Evolutionary conservation across 306 rosid genomes (phyloP), one percentile per base, ranked within the genome.

Genomic region (Calophaca sinica): DNA sequence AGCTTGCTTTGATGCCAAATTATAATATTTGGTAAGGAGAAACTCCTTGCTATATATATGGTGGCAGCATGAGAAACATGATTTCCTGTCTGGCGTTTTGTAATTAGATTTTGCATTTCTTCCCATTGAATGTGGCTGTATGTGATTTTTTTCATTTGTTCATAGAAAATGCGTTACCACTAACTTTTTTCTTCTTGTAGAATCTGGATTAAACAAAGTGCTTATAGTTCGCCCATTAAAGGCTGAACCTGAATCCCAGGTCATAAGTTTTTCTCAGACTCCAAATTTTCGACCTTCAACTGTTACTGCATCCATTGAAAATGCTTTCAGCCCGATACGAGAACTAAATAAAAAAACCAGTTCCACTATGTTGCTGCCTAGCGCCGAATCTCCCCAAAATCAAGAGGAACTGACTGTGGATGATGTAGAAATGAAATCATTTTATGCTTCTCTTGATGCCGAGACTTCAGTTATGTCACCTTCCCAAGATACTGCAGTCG

Each of bases 401-500:
- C 59, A 84, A 59, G 82, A 35, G 50, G 85, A 77, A 7, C 52
- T 69, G 4, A 11, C 78, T 33, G 72, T 84, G 46, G 83, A 84
- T 63, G 88, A 81, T 64, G 83, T 14, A 57, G 85, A 81, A 81
- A 84, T 84, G 85, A 80, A 75, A 68, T 83, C 79, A 39, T 84
- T 84, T 81, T 84, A 84, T 58, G 88, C 81, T 55, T 84, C 88
- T 45, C 85, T 84, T 7, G 88, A 84, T 13, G 81, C 82, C 0
- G 83, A 84, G 69, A 55, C 73, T 76, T 62, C 85, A 4, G 74
- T 61, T 54, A 48, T 62, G 49, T 1, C 85, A 9, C 71, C 83
- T 53, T 33, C 83, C 49, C 57, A 62, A 73, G 78, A 77, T 55
- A 36, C 41, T 15, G 2, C 72, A 12, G 75, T 38, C 57, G 14